These are phyloP conservation scores for Ceratobasidium sp. DNA, from an alignment of 1,284 basidiomycete genomes.

Conservation along the genomic window DNA sequence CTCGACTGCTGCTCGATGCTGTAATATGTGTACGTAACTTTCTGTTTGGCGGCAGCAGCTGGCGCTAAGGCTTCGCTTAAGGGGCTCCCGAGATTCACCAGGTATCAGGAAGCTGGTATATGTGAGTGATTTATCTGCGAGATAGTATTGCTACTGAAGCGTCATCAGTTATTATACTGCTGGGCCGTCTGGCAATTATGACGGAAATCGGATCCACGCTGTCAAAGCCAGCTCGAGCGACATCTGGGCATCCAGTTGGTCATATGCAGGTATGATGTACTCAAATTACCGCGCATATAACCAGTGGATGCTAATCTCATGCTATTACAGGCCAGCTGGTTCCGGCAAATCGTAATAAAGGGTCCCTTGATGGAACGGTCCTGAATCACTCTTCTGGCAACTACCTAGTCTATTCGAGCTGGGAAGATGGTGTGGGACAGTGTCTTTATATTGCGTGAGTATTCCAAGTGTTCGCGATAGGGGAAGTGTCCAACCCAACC, in stretches of 20 bases:
- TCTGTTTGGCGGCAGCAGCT: neutral
- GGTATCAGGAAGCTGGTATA: constrained; percentile 41
- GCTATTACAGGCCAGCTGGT: neutral
- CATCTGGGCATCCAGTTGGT: constrained; percentile 35
- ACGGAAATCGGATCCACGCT: constrained; percentile 7
- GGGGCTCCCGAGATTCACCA: constrained; percentile 47
- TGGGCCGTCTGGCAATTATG: constrained; percentile 11
- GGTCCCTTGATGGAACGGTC: constrained; percentile 31
- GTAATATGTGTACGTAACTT: constrained; percentile 56
- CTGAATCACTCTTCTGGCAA: constrained; percentile 5
- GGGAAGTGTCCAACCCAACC: neutral
- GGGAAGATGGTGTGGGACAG: constrained; percentile 16
- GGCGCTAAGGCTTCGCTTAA: neutral
- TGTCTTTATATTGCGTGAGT: constrained; percentile 40
- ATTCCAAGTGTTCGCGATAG: neutral
- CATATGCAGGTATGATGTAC: neutral
- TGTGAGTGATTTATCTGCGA: constrained; percentile 17
- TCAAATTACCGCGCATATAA: neutral
- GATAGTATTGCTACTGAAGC: too few relatives aligned
- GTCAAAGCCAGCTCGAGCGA: constrained; percentile 25
- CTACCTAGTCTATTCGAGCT: constrained; percentile 42
- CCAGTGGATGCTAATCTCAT: neutral
- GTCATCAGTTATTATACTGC: constrained; percentile 37
- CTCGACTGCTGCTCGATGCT: constrained; percentile 58
- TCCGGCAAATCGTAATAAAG: neutral